These are phyloP conservation scores for Schrenkiella parvula DNA, from an alignment of 345 rosid genomes.

Conservation along the genomic window DNA sequence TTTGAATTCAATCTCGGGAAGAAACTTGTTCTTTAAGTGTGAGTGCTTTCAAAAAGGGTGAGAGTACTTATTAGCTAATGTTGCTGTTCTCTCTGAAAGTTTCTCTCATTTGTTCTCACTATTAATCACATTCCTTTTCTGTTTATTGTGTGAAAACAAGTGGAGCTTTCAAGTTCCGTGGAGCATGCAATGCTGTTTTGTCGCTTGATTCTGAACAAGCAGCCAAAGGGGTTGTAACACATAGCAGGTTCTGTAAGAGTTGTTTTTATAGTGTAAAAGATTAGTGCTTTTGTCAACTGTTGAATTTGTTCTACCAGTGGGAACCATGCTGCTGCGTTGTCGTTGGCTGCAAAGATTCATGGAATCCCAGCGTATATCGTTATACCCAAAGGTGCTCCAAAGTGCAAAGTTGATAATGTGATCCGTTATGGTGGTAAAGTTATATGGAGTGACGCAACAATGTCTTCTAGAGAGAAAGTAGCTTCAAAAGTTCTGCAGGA, in stretches of 20 bases:
- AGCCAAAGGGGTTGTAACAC: constrained; percentile 83
- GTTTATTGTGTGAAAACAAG: constrained; percentile 27
- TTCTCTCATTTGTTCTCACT: neutral
- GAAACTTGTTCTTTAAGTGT: constrained; percentile 72
- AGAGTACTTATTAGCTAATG: constrained; percentile 20
- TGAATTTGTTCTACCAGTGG: constrained; percentile 43
- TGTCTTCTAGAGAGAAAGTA: constrained; percentile 63
- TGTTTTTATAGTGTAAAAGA: constrained; percentile 15
- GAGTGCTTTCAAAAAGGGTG: constrained; percentile 94
- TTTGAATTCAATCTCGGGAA: constrained; percentile 55
- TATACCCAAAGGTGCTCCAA: constrained; percentile 83
- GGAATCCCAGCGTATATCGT: constrained; percentile 73
- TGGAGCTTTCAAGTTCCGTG: constrained; percentile 94
- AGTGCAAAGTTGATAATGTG: constrained; percentile 84
- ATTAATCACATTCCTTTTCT: neutral
- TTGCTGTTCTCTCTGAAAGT: neutral
- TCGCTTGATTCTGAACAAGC: constrained; percentile 65
- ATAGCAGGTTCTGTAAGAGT: constrained; percentile 64
- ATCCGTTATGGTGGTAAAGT: constrained; percentile 76
- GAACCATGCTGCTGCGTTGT: constrained; percentile 94
- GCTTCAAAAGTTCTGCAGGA: constrained; percentile 60
- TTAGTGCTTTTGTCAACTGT: neutral
- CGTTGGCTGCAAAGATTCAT: constrained; percentile 78
- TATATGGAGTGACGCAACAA: constrained; percentile 61
- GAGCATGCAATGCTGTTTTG: constrained; percentile 81